phyloP scores from a whole-genome alignment of 176 grass and related monocot species.

The Dendrocalamus sinicus region DNA sequence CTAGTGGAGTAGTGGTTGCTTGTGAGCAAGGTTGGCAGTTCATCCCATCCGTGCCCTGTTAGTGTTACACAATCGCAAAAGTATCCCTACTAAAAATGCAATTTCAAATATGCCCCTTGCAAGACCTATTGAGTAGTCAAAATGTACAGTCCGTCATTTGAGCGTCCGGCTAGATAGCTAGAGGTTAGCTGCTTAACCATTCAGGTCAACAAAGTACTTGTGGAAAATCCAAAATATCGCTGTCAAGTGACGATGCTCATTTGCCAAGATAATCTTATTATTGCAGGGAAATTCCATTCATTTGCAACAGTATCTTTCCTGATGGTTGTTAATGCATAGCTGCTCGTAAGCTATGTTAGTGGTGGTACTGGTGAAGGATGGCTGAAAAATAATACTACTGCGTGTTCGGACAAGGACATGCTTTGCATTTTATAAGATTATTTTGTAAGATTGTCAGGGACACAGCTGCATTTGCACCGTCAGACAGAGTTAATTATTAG shows the following conservation, averaged over 20 bases:
- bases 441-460: no score
- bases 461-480: not conserved
- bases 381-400: not conserved
- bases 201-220: not conserved
- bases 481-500: not conserved
- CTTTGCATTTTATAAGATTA: not conserved
- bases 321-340: not conserved
- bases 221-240: not conserved
- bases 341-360: not conserved
- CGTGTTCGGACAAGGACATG: not conserved
- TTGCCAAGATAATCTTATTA: not conserved
- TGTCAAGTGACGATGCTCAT: not conserved
- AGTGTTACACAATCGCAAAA: not conserved
- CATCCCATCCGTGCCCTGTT: no score
- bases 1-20: not conserved
- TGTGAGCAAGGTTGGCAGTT: not conserved
- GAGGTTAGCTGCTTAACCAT: not conserved
- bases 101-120: not conserved
- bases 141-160: not conserved
- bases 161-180: not conserved
- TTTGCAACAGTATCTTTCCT: not conserved
- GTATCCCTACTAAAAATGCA: not conserved
- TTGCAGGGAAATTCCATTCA: not conserved
- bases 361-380: not conserved
- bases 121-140: not conserved